Conservation (phyloP, 441 rosid species). For the Pelargonium myrrhifolium region DNA sequence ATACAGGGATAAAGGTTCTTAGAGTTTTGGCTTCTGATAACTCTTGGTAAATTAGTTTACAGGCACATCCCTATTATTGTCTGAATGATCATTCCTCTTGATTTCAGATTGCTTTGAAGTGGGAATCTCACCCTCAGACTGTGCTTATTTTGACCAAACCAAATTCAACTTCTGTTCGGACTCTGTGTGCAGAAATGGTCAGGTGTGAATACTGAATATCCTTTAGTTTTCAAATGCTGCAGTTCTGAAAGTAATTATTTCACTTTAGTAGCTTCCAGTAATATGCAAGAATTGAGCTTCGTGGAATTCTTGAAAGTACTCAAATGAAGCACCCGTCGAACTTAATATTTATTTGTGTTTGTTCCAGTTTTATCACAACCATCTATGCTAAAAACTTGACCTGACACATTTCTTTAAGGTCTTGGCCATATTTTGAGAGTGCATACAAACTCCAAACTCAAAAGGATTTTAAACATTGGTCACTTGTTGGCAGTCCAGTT, state of each 20-base stretch:
- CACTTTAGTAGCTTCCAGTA: background rate
- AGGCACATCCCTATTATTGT: conserved; percentile 14
- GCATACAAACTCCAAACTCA: background rate
- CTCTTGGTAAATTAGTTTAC: conserved; percentile 12
- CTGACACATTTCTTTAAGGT: background rate
- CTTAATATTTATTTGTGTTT: background rate
- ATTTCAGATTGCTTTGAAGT: conserved; percentile 80
- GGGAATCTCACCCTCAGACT: conserved; percentile 89
- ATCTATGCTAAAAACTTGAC: background rate
- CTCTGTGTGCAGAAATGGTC: conserved; percentile 75
- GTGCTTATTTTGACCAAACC: conserved; percentile 89
- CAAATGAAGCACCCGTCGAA: background rate
- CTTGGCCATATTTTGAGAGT: background rate
- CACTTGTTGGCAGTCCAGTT: background rate
- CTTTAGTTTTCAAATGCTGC: background rate
- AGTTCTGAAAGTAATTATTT: conserved; percentile 3
- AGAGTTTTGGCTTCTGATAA: background rate
- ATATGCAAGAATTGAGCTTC: background rate
- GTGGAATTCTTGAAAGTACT: background rate
- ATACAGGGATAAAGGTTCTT: background rate
- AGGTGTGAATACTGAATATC: conserved; percentile 38
- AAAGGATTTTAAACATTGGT: background rate
- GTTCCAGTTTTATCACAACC: background rate
- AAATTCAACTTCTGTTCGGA: conserved; percentile 67
- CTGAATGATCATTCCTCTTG: conserved; percentile 25